phyloP scores from a whole-genome alignment of 192 early-diverging fungal species.

The Gigaspora rosea region DNA sequence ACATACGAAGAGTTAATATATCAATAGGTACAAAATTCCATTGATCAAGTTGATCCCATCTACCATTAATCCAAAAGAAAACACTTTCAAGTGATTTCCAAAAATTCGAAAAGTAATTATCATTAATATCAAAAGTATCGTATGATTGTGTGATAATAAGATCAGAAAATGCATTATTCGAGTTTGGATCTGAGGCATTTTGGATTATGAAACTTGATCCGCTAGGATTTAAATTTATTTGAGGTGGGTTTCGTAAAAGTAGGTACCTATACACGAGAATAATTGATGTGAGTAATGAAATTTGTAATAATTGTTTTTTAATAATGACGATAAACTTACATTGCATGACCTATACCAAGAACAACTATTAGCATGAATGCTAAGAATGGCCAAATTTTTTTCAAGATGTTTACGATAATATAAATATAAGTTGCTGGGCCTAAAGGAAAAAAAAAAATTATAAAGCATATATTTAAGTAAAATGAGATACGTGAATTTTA shows the following conservation, averaged over 20 bases:
- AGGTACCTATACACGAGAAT: neutral
- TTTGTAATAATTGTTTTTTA: neutral
- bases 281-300: neutral
- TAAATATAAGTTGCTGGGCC: neutral
- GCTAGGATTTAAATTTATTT: neutral
- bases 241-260: neutral
- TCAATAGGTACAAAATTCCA: slow-evolving; percentile 24
- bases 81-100: neutral
- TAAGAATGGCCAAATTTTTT: neutral
- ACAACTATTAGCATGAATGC: neutral
- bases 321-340: neutral
- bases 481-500: no score
- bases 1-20: neutral
- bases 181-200: no score
- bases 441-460: neutral
- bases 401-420: neutral
- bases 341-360: slow-evolving; percentile 1
- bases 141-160: neutral
- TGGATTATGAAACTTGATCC: neutral
- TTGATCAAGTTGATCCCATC: slow-evolving; percentile 26
- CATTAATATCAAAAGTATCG: neutral
- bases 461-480: no score
- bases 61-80: slow-evolving; percentile 24
- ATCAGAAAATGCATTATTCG: neutral
- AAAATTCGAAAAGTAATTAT: slow-evolving; percentile 19